Conservation (phyloP, 108 stramenopile genomes). For the Pseudonitzschia pungens region DNA sequence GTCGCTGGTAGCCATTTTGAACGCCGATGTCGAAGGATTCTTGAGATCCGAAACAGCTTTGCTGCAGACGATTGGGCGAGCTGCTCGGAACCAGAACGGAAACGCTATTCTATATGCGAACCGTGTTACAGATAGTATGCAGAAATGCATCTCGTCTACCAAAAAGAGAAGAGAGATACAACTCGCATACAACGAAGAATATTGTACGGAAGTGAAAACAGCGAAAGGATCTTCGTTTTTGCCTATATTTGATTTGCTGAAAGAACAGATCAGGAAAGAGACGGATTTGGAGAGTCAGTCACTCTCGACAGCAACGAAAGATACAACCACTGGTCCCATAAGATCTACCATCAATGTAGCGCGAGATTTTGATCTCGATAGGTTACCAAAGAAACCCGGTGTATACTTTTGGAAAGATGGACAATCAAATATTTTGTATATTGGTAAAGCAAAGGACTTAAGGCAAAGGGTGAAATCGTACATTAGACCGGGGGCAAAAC, state of each 20-base stretch:
- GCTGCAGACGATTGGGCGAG: constrained; percentile 76
- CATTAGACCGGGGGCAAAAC: constrained; percentile 50
- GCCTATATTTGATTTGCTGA: constrained; percentile 65
- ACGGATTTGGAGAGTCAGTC: neutral
- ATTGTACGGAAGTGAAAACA: constrained; percentile 36
- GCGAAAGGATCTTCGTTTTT: constrained; percentile 53
- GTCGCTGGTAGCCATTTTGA: constrained; percentile 76
- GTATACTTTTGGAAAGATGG: constrained; percentile 72
- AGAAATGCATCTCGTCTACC: constrained; percentile 61
- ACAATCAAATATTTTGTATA: constrained; percentile 53
- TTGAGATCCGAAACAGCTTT: constrained; percentile 74
- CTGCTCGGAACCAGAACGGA: constrained; percentile 69
- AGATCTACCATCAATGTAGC: neutral
- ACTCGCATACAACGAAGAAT: constrained; percentile 47
- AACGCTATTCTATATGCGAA: constrained; percentile 74
- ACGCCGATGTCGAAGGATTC: constrained; percentile 77
- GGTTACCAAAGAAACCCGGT: constrained; percentile 62
- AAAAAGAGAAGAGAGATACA: constrained; percentile 46
- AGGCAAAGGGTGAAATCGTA: constrained; percentile 58
- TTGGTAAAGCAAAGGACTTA: constrained; percentile 68
- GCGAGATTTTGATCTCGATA: constrained; percentile 39
- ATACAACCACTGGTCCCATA: neutral
- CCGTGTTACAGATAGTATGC: constrained; percentile 63
- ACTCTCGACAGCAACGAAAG: neutral
- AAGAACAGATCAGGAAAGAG: constrained; percentile 45